Base-by-base conservation (phyloP, 495 filamentous ascomycete species). In the Daldinia vernicosa region DNA sequence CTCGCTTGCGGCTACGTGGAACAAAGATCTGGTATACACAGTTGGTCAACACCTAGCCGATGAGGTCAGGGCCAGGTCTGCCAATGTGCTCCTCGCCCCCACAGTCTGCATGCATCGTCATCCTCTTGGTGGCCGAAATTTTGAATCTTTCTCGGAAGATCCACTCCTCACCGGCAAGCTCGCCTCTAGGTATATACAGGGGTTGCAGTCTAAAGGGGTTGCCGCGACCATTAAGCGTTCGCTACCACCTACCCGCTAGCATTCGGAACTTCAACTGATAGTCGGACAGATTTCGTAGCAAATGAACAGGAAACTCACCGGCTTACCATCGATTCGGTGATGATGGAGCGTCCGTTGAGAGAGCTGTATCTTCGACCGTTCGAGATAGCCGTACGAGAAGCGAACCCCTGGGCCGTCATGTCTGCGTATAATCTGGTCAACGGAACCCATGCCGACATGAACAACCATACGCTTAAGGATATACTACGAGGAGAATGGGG, bases 81-180 rank as follows among this genome's bases (percentile, higher is more conserved):
- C 90, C 32, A 86, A 93, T 63, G 84, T 94, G 17, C 82, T 95
- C 1, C 84, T 96, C 8, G 92, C 91, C 3, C 92, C 92, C 9
- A 95, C 92, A 6, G 89, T 94, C 66, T 94, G 92, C 78, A 90
- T 92, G 78, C 93, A 95, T 71, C 87, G 93, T 14, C 90, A 90
- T 19, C 93, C 93, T 2, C 82, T 96, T 0, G 92, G 93, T 11
- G 93, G 93, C 6, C 86, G 93, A 56, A 93, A 93, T 60, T 97
- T 95, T 65, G 93, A 96, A 80, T 93, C 91, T 0, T 95, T 94
- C 77, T 92, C 92, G 5, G 93, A 95, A 76, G 93, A 95, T 69
- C 93, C 92, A 11, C 82, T 90, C 15, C 83, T 97, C 4, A 91
- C 92, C 0, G 93, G 93, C 7, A 91, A 88, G 63, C 81, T 94